Base-by-base conservation (phyloP, 192 early-diverging fungal genomes). In the Backusella tuberculispora region DNA sequence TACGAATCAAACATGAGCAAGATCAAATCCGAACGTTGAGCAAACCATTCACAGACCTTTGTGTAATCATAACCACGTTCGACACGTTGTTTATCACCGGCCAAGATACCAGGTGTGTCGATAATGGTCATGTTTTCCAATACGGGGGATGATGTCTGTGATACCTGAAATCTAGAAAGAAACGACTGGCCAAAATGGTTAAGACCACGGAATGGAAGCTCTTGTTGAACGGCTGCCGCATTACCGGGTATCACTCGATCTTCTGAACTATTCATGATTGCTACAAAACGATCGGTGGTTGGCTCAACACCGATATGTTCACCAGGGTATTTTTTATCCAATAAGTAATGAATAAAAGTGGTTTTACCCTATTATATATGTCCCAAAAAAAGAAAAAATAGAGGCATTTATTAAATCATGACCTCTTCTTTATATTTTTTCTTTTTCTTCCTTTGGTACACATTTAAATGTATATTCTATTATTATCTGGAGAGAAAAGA, bases 71-170 rank as follows among this genome's bases (percentile, higher is more conserved):
- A 97, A 0, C 90, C 88, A 66, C 95, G 91, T 42, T 92, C 89
- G 53, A 92, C 84, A 3, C 88, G 84, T 82, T 96, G 95, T 81
- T 95, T 94, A 75, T 93, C 92, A 19, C 95, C 94, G 10, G 93
- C 92, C 17, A 97, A 83, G 45, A 97, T 92, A 13, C 95, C 95
- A 0, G 95, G 95, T n/a, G 94, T 95, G 76, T 97, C 95, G 66
- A 97, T 92, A 17, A 97, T 80, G 40, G 92, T 93, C 88, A 97
- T 85, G 69, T 95, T 91, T 56, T 91, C 85, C 64, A 97, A 83
- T 21, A 93, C 75, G 37, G 94, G 89, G 3, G 92, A 91, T 70
- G 88, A 84, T 37, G 93, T 84, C 70, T 95, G 88, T 10, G 95
- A 93, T 15, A 96, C 77, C 48, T 71, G 50, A 75, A 80, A 95